phyloP scores from a whole-genome alignment of 2,329 filamentous ascomycete genomes.

The Sporothrix schenckii region DNA sequence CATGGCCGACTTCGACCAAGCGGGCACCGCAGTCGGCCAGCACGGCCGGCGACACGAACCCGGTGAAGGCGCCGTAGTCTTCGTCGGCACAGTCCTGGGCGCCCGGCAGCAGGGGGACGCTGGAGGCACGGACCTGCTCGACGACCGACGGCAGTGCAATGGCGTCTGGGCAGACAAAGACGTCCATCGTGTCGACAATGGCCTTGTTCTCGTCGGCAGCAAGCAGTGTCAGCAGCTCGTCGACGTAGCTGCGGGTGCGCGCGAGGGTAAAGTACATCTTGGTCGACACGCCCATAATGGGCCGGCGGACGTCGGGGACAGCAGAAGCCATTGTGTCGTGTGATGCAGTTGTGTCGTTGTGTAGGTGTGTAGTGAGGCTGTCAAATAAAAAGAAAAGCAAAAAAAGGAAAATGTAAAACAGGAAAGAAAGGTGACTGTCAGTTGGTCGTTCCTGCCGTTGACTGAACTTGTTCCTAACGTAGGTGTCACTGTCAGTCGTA shows the following conservation, averaged over 20 bases:
- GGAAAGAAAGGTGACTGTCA: not conserved
- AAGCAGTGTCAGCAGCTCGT: conserved; percentile 52
- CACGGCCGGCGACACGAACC: conserved; percentile 71
- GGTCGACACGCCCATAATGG: conserved; percentile 71
- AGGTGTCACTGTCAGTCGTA: not conserved
- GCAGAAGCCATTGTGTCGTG: not conserved
- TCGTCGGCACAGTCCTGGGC: conserved; percentile 77
- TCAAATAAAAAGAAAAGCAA: not conserved
- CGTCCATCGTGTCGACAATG: conserved; percentile 56
- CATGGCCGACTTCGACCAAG: conserved; percentile 79
- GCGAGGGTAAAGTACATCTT: conserved; percentile 79
- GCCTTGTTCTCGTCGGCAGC: conserved; percentile 39
- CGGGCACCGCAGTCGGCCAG: conserved; percentile 68
- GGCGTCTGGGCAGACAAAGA: conserved; percentile 80
- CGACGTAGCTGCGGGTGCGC: conserved; percentile 61
- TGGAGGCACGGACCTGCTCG: conserved; percentile 50
- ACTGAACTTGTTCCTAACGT: not conserved
- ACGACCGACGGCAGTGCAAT: conserved; percentile 63
- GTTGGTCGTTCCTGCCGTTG: not conserved
- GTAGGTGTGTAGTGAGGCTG: not conserved
- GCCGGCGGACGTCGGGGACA: conserved; percentile 49
- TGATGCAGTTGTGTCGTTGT: not conserved
- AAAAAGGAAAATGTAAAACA: too few relatives aligned
- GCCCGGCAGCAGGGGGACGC: conserved; percentile 62
- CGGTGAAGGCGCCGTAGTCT: conserved; percentile 73